phyloP scores from a whole-genome alignment of 768 basidiomycete species.

The Tricholoma flavovirens region DNA sequence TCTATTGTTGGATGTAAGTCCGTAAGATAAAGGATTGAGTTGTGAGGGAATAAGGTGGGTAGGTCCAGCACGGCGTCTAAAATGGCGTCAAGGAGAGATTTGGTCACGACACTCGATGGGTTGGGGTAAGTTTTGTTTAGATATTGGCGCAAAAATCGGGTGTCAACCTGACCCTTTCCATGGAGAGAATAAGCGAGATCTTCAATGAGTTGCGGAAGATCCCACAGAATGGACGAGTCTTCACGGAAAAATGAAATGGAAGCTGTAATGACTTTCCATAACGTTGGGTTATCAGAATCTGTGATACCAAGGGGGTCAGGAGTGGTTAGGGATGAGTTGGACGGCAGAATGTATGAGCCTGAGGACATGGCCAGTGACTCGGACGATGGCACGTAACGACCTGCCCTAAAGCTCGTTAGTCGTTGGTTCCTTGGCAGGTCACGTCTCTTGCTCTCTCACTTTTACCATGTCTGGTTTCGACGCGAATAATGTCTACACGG shows the following conservation, averaged over 20 bases:
- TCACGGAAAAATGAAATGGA: constrained; percentile 13
- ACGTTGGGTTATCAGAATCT: constrained; percentile 19
- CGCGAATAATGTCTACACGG: constrained; percentile 71
- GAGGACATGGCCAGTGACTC: no score
- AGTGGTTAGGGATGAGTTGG: constrained; percentile 17
- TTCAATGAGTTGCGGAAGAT: constrained; percentile 23
- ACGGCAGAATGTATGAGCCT: constrained; percentile 23
- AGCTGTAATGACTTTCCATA: constrained; percentile 22
- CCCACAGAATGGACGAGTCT: constrained; percentile 8
- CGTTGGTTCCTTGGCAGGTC: constrained; percentile 2
- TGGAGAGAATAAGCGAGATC: constrained; percentile 29
- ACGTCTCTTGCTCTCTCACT: neutral
- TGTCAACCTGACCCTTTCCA: constrained; percentile 21
- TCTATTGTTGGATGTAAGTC: constrained; percentile 10
- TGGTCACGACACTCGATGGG: constrained; percentile 2
- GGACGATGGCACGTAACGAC: constrained; percentile 18
- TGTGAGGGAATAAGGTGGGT: constrained; percentile 21
- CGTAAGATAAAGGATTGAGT: constrained; percentile 18
- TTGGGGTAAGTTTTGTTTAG: constrained; percentile 13
- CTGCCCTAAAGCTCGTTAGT: constrained; percentile 22
- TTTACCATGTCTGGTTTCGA: constrained; percentile 78
- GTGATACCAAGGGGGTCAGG: constrained; percentile 26
- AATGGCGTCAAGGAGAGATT: constrained; percentile 17
- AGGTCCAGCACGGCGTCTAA: constrained; percentile 22
- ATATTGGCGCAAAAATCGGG: constrained; percentile 15